A percentile compares a stretch with the other conserved stretches of the same genome.
phyloP scores from a whole-genome alignment of 495 filamentous ascomycete genomes.

The Penicillium ochrochloron region DNA sequence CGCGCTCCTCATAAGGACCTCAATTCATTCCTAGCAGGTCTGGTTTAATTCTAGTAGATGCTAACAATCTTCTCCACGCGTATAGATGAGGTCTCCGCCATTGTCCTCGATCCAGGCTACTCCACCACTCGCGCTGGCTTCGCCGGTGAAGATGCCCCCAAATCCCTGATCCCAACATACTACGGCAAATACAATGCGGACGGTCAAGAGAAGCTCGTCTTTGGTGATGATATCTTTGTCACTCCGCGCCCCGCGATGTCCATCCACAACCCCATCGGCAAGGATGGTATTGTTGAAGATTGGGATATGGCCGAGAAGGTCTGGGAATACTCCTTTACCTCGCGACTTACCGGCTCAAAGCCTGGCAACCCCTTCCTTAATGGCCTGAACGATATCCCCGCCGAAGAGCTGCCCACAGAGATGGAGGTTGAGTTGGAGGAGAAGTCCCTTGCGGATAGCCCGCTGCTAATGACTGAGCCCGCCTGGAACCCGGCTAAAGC shows the following conservation, averaged over 20 bases:
- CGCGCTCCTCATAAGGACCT: neutral
- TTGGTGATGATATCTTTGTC: constrained; percentile 86
- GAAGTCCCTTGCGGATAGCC: constrained; percentile 83
- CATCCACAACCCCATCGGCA: constrained; percentile 85
- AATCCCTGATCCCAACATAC: constrained; percentile 86
- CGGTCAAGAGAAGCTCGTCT: constrained; percentile 65
- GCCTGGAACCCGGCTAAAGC: constrained; percentile 88
- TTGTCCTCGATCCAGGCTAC: constrained; percentile 94
- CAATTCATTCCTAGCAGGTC: neutral
- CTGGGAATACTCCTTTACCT: constrained; percentile 88
- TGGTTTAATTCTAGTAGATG: neutral
- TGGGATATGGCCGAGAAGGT: constrained; percentile 90
- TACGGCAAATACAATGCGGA: constrained; percentile 69
- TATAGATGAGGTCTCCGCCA: constrained; percentile 92
- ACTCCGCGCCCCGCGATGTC: constrained; percentile 75
- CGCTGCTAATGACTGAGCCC: constrained; percentile 91
- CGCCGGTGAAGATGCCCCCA: constrained; percentile 95
- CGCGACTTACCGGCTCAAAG: constrained; percentile 70
- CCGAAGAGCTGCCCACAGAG: constrained; percentile 64
- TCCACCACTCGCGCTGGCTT: constrained; percentile 91
- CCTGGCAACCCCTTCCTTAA: constrained; percentile 68
- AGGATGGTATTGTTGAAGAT: constrained; percentile 91
- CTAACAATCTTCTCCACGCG: constrained; percentile 8
- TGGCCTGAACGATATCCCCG: constrained; percentile 70
- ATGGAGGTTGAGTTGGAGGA: constrained; percentile 75